Conservation (phyloP, 139 green algal species). For the Protoeuglena noctilucae region DNA sequence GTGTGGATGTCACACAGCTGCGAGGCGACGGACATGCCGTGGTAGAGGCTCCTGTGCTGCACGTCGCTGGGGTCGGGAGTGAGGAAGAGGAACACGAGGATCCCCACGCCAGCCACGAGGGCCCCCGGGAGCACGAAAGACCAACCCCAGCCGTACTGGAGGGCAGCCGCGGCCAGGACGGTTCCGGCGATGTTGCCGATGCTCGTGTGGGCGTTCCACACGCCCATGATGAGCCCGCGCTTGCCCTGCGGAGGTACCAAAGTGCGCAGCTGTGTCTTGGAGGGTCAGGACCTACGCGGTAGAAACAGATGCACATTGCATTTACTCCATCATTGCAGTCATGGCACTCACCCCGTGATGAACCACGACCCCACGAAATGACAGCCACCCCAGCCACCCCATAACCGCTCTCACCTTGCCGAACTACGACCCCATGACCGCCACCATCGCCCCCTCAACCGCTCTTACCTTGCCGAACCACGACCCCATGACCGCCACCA, state of each 20-base stretch:
- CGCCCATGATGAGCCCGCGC: slow-evolving; percentile 80
- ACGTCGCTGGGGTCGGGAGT: neutral
- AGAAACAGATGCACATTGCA: too few species aligned
- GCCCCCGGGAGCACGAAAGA: slow-evolving; percentile 65
- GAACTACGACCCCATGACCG: too few species aligned
- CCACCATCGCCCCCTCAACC: too few species aligned
- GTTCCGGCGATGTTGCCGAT: slow-evolving; percentile 85
- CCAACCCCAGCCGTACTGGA: slow-evolving; percentile 71
- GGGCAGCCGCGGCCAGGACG: slow-evolving; percentile 51
- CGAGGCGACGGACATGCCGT: neutral
- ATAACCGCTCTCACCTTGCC: too few species aligned
- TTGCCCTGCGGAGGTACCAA: too few species aligned
- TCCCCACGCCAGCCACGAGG: slow-evolving; percentile 12
- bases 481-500: slow-evolving; percentile 83
- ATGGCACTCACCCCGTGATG: too few species aligned
- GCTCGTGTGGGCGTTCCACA: slow-evolving; percentile 92
- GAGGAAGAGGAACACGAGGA: slow-evolving; percentile 1
- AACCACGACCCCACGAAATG: too few species aligned
- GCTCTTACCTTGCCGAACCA: slow-evolving; percentile 95
- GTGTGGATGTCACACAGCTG: neutral
- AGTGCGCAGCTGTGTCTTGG: too few species aligned
- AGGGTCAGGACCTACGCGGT: too few species aligned
- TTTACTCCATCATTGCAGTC: too few species aligned
- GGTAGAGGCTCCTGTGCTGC: neutral
- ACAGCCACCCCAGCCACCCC: too few species aligned